Conservation (phyloP, 768 basidiomycete genomes). For the Lentinula guzmanii region DNA sequence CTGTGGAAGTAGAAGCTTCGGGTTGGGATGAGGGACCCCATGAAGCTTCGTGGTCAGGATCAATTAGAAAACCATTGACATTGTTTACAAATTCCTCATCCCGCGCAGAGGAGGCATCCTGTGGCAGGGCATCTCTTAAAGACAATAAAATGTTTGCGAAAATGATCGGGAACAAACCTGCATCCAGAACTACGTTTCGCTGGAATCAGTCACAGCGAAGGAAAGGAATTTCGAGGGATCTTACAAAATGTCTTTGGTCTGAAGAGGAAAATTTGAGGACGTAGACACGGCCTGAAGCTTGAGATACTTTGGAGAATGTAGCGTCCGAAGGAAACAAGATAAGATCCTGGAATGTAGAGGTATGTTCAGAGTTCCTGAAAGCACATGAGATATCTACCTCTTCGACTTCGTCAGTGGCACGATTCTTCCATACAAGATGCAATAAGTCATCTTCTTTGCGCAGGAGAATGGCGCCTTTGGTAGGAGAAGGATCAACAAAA, state of each 20-base stretch:
- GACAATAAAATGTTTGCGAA: not conserved
- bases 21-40: slow-evolving; percentile 44
- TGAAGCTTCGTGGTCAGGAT: slow-evolving; percentile 54
- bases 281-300: slow-evolving; percentile 70
- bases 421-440: slow-evolving; percentile 78
- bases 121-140: not conserved
- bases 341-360: slow-evolving; percentile 50
- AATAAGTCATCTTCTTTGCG: slow-evolving; percentile 71
- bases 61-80: slow-evolving; percentile 63
- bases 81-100: slow-evolving; percentile 73
- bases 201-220: not conserved
- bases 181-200: slow-evolving; percentile 67
- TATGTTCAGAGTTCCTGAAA: not conserved
- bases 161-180: slow-evolving; percentile 43
- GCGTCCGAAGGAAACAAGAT: slow-evolving; percentile 88
- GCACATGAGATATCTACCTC: slow-evolving; percentile 39
- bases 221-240: slow-evolving; percentile 13
- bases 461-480: slow-evolving; percentile 70
- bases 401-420: slow-evolving; percentile 50
- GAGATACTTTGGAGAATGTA: slow-evolving; percentile 65
- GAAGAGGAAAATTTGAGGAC: slow-evolving; percentile 92
- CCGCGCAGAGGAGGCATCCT: slow-evolving; percentile 64
- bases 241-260: slow-evolving; percentile 83
- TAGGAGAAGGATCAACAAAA: slow-evolving; percentile 57
- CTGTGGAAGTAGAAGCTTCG: slow-evolving; percentile 41